Base-by-base conservation (phyloP, 345 rosid genomes). In the Camelina laxa region DNA sequence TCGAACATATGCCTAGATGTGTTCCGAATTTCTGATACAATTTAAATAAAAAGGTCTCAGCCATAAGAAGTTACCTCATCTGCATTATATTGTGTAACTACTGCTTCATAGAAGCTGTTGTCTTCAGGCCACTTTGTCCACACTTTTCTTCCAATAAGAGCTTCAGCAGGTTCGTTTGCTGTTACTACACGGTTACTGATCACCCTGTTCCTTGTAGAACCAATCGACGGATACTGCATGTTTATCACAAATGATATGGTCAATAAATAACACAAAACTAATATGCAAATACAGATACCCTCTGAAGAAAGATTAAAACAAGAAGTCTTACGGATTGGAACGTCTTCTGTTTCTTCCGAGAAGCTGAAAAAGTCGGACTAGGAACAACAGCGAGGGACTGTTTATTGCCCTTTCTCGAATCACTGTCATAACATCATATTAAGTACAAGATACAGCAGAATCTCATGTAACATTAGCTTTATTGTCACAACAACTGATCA, bases 111-210 rank as follows among this genome's bases (percentile, higher is more conserved):
- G 69, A 91, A 94, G 80, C 48, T 84, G 82, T 90, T 88, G 79
- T 94, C 98, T 41, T 84, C 97, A 55, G 97, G 98, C 97, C 98
- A 94, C 78, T 81, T 88, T 49, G 98, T 94, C 97, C 93, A 85
- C 11, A 91, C 91, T 83, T 82, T 88, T 85, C 85, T 88, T 69
- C 98, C 97, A 66, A 94, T 67, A 49, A 85, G 73, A 44, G 83
- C 77, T 81, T 87, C 89, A 70, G 85, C 81, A 33, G 75, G 84
- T 48, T 82, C 89, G 85, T 80, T 86, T 51, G 78, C 78, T 17
- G 75, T 63, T 79, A 82, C 82, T 74, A 81, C 51, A 38, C 80
- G 87, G 77, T 75, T 85, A 41, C 63, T 67, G 67, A 82, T 82
- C 65, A 83, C 81, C 45, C 91, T 82, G 65, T 71, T 85, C 73